Evolutionary conservation across 2,329 filamentous ascomycete species (phyloP).

Genomic region (Stachybotrys echinatus): DNA sequence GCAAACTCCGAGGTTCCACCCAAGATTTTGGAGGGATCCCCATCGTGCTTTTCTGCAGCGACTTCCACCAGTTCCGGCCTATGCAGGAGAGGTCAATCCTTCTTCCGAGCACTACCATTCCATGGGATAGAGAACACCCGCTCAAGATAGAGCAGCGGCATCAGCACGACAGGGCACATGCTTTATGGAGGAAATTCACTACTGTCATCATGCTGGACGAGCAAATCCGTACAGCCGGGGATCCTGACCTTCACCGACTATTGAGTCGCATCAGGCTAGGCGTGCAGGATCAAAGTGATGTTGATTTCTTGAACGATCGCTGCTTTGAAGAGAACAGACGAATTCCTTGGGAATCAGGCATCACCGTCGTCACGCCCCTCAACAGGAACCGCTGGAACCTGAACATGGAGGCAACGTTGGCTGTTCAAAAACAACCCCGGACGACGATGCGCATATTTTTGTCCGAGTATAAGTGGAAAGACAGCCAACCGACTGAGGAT

Average conservation of each 20-base stretch:
- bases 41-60: conserved; percentile 4
- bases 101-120: not conserved
- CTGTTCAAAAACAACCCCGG: not conserved
- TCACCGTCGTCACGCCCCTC: not conserved
- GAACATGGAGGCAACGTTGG: not conserved
- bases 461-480: not conserved
- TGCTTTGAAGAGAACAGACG: not conserved
- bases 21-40: conserved; percentile 4
- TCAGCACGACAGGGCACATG: conserved; percentile 5
- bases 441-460: not conserved
- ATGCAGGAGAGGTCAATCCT: conserved; percentile 3
- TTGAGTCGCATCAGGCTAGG: not conserved
- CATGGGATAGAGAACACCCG: not conserved
- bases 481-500: not conserved
- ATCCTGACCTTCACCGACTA: not conserved
- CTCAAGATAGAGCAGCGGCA: conserved; percentile 3
- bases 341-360: not conserved
- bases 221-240: not conserved
- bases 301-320: not conserved
- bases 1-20: not conserved
- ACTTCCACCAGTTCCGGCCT: conserved; percentile 4
- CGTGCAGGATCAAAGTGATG: not conserved
- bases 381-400: not conserved
- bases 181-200: conserved; percentile 5
- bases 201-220: conserved; percentile 5